These are phyloP conservation scores for Oxyria digyna DNA, from an alignment of 148 eudicot genomes.

Conservation along the genomic window DNA sequence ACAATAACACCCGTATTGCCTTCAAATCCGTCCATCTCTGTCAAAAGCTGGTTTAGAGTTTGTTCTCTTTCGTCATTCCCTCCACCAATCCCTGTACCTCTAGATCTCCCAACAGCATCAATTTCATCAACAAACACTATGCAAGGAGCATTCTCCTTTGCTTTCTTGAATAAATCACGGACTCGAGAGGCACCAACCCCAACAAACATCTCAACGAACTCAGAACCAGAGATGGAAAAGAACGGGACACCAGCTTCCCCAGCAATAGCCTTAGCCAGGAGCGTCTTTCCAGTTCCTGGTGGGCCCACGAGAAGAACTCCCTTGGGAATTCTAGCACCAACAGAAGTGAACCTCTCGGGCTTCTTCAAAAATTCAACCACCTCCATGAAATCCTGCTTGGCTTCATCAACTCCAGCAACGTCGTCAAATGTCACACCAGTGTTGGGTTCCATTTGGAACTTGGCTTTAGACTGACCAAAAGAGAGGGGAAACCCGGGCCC, in stretches of 20 bases:
- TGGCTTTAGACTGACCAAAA: constrained; percentile 95
- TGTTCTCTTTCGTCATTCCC: constrained; percentile 99
- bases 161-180: constrained; percentile 96
- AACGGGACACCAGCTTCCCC: constrained; percentile 99
- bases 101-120: constrained; percentile 97
- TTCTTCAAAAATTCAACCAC: constrained; percentile 96
- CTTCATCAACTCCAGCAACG: constrained; percentile 99
- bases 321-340: constrained; percentile 97
- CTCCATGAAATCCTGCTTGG: constrained; percentile 98
- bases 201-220: constrained; percentile 99
- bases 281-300: constrained; percentile 96
- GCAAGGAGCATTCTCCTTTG: constrained; percentile 98
- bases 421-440: constrained; percentile 97
- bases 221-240: constrained; percentile 97
- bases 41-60: constrained; percentile 91
- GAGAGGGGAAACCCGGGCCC: constrained; percentile 80
- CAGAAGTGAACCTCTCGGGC: constrained; percentile 95
- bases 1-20: constrained; percentile 97
- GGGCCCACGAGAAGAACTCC: constrained; percentile 99
- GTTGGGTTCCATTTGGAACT: constrained; percentile 98
- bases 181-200: constrained; percentile 99
- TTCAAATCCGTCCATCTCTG: constrained; percentile 99
- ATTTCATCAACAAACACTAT: constrained; percentile 99
- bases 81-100: constrained; percentile 98
- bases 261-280: constrained; percentile 93